Conservation (phyloP, 352 stramenopile species). For the Phytophthora constricta region DNA sequence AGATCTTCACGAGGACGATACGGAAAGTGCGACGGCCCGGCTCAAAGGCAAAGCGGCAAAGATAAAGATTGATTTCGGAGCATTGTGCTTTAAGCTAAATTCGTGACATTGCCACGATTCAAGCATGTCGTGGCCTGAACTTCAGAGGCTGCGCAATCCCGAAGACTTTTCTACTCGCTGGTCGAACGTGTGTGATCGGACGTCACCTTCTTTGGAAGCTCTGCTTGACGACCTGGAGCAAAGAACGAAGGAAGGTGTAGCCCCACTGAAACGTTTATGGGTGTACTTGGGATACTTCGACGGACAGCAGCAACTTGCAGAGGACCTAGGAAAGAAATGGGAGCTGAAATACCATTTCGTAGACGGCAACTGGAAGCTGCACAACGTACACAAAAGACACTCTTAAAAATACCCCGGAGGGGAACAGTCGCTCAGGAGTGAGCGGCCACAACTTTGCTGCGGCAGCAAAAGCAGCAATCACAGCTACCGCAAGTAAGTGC, state of each 20-base stretch:
- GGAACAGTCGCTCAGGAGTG: neutral
- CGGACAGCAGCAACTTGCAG: neutral
- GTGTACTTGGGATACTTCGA: neutral
- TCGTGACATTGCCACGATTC: neutral
- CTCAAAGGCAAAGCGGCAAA: neutral
- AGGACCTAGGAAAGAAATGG: neutral
- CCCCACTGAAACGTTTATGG: neutral
- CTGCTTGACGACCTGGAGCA: conserved; percentile 7
- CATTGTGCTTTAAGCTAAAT: conserved; percentile 14
- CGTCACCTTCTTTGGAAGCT: neutral
- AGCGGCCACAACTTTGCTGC: too few relatives aligned
- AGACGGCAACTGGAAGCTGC: conserved; percentile 16
- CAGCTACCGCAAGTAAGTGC: neutral
- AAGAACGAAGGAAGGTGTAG: too few relatives aligned
- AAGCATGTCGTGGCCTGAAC: conserved; percentile 8
- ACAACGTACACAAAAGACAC: too few relatives aligned
- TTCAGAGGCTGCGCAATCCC: neutral
- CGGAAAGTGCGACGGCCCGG: conserved; percentile 3
- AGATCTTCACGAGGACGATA: conserved; percentile 1
- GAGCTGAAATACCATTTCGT: conserved; percentile 25
- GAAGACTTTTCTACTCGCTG: conserved; percentile 12
- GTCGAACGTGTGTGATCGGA: conserved; percentile 15
- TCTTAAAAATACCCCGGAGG: neutral
- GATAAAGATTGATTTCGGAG: conserved; percentile 5
- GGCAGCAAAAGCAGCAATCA: too few relatives aligned